Evolutionary conservation across 352 stramenopile species (phyloP).

Genomic region (Phytophthora fragariaefolia): DNA sequence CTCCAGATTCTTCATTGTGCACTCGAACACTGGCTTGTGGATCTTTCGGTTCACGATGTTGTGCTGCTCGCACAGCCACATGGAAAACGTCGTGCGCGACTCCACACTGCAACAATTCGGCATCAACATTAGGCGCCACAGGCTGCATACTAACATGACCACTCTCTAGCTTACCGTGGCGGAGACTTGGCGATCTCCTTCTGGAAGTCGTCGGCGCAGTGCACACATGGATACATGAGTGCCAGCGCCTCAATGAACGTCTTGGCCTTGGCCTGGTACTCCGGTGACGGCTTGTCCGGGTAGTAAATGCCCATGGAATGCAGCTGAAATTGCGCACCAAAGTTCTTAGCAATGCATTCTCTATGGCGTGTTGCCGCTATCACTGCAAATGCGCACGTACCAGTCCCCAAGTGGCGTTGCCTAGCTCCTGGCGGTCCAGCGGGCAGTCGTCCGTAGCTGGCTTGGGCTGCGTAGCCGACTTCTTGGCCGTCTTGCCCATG

Average conservation of each 20-base stretch:
- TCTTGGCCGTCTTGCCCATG: constrained; percentile 52
- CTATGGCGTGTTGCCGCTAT: neutral
- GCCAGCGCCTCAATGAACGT: constrained; percentile 93
- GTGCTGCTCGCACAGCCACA: constrained; percentile 98
- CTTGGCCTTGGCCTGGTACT: constrained; percentile 91
- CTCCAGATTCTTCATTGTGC: constrained; percentile 93
- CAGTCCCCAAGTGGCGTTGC: constrained; percentile 88
- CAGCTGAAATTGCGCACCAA: constrained; percentile 50
- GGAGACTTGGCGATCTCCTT: constrained; percentile 93
- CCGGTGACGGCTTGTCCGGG: constrained; percentile 91
- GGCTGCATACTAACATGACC: neutral
- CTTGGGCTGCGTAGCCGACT: constrained; percentile 16
- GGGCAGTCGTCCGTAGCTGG: constrained; percentile 70
- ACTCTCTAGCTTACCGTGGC: constrained; percentile 66
- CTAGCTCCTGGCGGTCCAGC: constrained; percentile 86
- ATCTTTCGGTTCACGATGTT: constrained; percentile 98
- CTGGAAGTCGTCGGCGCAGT: constrained; percentile 96
- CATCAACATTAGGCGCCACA: neutral
- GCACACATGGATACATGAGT: constrained; percentile 92
- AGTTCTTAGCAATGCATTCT: neutral
- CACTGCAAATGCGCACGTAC: constrained; percentile 40
- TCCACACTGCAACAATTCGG: constrained; percentile 65
- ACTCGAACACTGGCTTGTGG: constrained; percentile 94
- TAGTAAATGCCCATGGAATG: constrained; percentile 97
- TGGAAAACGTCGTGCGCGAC: constrained; percentile 92